These are phyloP conservation scores for Gossypium schwendimanii DNA, from an alignment of 441 rosid genomes.

Conservation along the genomic window DNA sequence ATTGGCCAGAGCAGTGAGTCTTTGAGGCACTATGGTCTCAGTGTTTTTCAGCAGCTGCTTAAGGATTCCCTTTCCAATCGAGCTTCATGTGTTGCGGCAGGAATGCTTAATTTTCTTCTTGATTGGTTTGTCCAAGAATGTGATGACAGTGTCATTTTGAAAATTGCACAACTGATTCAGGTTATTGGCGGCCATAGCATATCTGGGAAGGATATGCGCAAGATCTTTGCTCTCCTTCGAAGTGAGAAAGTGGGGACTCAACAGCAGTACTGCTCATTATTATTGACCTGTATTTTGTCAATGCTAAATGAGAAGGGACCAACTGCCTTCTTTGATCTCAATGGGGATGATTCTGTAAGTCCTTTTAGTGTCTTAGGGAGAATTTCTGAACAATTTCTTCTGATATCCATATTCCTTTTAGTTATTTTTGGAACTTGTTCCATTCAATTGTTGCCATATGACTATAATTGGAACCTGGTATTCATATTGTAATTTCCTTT, in stretches of 20 bases:
- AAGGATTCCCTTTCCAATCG: conserved; percentile 93
- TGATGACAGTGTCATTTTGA: conserved; percentile 66
- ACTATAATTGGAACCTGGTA: not conserved
- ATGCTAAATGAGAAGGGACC: conserved; percentile 99
- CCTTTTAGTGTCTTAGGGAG: conserved; percentile 8
- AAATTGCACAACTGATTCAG: conserved; percentile 84
- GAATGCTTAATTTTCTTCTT: conserved; percentile 95
- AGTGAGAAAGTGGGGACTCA: conserved; percentile 85
- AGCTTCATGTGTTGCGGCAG: conserved; percentile 93
- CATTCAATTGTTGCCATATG: conserved; percentile 1
- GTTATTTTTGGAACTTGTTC: not conserved
- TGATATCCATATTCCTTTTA: not conserved
- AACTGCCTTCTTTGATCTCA: conserved; percentile 92
- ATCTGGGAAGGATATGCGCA: conserved; percentile 99
- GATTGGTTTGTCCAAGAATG: conserved; percentile 94
- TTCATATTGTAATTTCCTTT: conserved; percentile 5
- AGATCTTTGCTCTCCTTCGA: conserved; percentile 93
- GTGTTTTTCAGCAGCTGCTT: conserved; percentile 75
- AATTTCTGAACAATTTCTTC: conserved; percentile 3
- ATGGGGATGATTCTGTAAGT: conserved; percentile 92
- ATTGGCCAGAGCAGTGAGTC: conserved; percentile 99
- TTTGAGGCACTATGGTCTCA: conserved; percentile 81
- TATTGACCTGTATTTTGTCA: conserved; percentile 73
- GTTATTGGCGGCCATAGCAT: conserved; percentile 98
- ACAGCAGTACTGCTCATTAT: conserved; percentile 77